Evolutionary conservation across 345 rosid species (phyloP), one percentile per base, ranked within the genome.

Genomic region (Viola odorata): DNA sequence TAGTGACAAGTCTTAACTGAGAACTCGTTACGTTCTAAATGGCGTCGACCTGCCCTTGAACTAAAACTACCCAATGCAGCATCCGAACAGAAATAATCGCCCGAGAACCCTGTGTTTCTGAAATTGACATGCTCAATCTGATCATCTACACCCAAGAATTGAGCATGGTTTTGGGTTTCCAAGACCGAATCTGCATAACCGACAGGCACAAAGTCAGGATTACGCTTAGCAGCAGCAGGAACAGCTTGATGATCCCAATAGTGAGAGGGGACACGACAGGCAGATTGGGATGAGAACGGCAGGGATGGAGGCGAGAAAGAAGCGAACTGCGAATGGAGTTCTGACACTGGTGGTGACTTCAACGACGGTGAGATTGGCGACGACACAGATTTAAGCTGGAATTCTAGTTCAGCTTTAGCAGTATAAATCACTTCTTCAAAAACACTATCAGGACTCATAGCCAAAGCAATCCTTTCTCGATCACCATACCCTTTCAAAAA

Each of bases 1-100:
- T 80, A 86, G 64, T 80, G 87, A 57, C 92, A 86, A 5, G 63
- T 76, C 80, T 78, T 86, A 5, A 67, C 62, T 0, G 84, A 81
- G 56, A 79, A 66, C 12, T 78, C 87, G 11, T 45, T 47, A 12
- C 62, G 48, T 64, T 64, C 58, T n/a, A 55, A 60, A 69, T 66
- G 57, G 4, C 67, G 58, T 1, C 60, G 74, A 44, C 75, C 64
- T 1, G 61, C 37, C 68, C 81, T 69, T 4, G 67, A 62, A 37
- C 69, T 63, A 11, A 69, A 44, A 62, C 57, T 70, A 47, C 61
- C 51, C 36, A 75, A 51, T 37, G 61, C 69, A 57, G 75, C 62
- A 60, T 84, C 82, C 2, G 72, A 41, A 45, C 60, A 67, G 15
- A 57, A 72, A 69, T 63, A 69, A 41, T 83, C 79, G 45, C 52